Evolutionary conservation across 208 protist genomes (phyloP).

Genomic region (Herpetomonas tarakana): DNA sequence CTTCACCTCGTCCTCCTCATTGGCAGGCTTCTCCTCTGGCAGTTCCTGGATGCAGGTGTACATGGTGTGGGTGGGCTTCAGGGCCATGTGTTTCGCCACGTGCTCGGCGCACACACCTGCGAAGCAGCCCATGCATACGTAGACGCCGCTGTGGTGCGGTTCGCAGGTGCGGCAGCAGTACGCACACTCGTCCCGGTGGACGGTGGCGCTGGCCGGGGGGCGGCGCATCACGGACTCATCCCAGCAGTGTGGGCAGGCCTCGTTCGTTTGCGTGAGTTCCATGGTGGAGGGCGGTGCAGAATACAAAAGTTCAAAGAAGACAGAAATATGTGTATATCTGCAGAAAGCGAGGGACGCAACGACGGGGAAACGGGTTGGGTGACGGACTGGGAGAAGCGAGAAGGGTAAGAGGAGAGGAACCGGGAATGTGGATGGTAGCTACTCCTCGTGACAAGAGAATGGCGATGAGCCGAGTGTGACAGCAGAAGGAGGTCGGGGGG

Average conservation of each 20-base stretch:
- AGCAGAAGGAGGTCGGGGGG: too few relatives aligned
- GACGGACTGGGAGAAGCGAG: too few relatives aligned
- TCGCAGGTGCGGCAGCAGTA: constrained; percentile 80
- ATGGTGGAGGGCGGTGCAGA: background rate
- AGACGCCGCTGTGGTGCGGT: constrained; percentile 48
- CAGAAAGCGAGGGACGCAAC: too few relatives aligned
- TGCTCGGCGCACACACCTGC: constrained; percentile 71
- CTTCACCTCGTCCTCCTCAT: constrained; percentile 25
- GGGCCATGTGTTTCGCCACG: constrained; percentile 55
- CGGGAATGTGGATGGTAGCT: too few relatives aligned
- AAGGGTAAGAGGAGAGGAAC: too few relatives aligned
- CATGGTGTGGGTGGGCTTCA: constrained; percentile 56
- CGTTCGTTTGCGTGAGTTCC: constrained; percentile 30
- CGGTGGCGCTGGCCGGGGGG: constrained; percentile 26
- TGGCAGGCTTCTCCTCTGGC: constrained; percentile 38
- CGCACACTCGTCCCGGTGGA: constrained; percentile 86
- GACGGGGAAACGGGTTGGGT: too few relatives aligned
- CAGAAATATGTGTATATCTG: constrained; percentile 1
- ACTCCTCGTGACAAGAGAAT: too few relatives aligned
- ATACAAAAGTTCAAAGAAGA: constrained; percentile 11
- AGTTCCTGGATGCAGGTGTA: constrained; percentile 72
- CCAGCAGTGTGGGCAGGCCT: constrained; percentile 81
- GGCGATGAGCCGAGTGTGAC: too few relatives aligned
- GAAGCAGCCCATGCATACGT: constrained; percentile 85
- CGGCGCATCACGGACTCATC: constrained; percentile 48